These are phyloP conservation scores for Silene latifolia DNA, from an alignment of 148 eudicot species.

Conservation along the genomic window DNA sequence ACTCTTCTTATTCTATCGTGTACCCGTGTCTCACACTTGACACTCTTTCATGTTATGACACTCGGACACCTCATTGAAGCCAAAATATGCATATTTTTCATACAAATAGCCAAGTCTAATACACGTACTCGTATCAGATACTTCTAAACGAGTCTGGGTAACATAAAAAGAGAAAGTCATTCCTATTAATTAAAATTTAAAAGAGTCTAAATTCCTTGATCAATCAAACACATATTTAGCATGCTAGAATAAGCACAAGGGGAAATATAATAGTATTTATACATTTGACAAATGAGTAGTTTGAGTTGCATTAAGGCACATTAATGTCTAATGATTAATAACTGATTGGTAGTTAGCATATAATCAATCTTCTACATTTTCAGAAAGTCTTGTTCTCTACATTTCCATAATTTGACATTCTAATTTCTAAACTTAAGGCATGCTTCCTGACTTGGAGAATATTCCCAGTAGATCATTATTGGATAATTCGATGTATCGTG, in stretches of 20 bases:
- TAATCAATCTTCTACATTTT: neutral
- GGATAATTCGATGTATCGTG: constrained; percentile 1
- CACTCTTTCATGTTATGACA: no score
- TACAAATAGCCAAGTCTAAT: no score
- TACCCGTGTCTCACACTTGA: no score
- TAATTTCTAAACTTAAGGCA: neutral
- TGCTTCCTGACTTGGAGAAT: neutral
- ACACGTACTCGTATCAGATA: no score
- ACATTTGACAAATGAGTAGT: constrained; percentile 12
- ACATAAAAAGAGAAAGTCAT: no score
- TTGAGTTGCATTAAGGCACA: constrained; percentile 6
- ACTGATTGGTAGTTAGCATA: constrained; percentile 8
- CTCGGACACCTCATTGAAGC: no score
- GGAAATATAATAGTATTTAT: neutral
- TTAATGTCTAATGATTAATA: neutral
- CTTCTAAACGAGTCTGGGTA: no score
- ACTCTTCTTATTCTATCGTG: no score
- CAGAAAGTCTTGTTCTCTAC: no score
- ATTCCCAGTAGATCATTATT: neutral
- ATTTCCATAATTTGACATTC: neutral
- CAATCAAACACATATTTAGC: neutral
- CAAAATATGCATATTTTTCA: no score
- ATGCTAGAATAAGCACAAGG: neutral
- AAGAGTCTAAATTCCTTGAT: no score
- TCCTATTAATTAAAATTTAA: no score